These are phyloP conservation scores for Crotalaria pallida DNA, from an alignment of 306 rosid genomes.

Conservation along the genomic window DNA sequence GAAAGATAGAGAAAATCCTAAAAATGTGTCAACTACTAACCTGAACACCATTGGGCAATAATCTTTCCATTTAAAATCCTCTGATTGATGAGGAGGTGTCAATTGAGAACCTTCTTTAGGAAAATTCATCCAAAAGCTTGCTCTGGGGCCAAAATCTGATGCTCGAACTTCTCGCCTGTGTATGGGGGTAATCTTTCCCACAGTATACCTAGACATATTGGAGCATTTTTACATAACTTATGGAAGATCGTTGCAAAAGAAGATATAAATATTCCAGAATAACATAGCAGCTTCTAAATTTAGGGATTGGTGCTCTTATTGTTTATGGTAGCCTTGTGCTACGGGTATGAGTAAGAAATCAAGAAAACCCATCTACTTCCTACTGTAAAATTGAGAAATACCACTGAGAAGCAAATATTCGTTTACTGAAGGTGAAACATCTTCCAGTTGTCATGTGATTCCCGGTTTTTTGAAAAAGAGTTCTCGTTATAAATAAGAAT, in stretches of 20 bases:
- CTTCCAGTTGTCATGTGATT: conserved; percentile 13
- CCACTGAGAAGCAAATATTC: conserved; percentile 15
- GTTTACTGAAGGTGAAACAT: conserved; percentile 18
- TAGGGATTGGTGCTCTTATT: not conserved
- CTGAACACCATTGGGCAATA: conserved; percentile 99
- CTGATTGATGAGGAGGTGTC: conserved; percentile 96
- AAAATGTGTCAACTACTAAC: conserved; percentile 37
- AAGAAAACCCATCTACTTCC: not conserved
- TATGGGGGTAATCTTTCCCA: conserved; percentile 95
- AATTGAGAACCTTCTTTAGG: conserved; percentile 92
- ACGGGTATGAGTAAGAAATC: not conserved
- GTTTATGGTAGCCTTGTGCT: not conserved
- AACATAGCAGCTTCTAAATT: conserved; percentile 2
- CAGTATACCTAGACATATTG: conserved; percentile 84
- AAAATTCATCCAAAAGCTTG: conserved; percentile 99
- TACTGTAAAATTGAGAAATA: conserved; percentile 18
- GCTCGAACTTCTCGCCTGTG: conserved; percentile 90
- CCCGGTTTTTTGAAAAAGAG: no score
- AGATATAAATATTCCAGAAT: not conserved
- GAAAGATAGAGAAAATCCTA: conserved; percentile 12
- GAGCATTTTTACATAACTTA: conserved; percentile 24
- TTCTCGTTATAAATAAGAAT: no score
- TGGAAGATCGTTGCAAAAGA: conserved; percentile 22
- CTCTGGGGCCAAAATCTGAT: conserved; percentile 92
- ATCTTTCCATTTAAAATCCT: conserved; percentile 97